Evolutionary conservation across 2,329 filamentous ascomycete genomes (phyloP), one percentile per base, ranked within the genome.

Genomic region (Corynespora cassiicola): DNA sequence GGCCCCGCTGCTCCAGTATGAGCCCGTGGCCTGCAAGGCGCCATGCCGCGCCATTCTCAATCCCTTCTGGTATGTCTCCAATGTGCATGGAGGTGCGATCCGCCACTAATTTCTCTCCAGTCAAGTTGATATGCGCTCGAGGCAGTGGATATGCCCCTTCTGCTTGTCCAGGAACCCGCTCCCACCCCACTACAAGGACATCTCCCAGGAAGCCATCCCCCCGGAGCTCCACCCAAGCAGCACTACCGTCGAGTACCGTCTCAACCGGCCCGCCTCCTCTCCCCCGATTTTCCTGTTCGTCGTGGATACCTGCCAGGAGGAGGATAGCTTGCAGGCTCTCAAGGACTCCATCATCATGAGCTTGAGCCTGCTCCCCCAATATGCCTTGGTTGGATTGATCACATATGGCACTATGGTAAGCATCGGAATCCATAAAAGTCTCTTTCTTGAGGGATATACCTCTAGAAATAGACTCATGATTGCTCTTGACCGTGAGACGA

Each of bases 21-120:
- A 97, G 73, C 94, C 94, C 12, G 90, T 99, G 26, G 91, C 88
- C 46, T 99, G 94, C 84, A 96, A 96, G 74, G 83, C 88, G 68
- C 94, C 94, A 47, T 99, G 94, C 72, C 87, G 91, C 70, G 92
- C 92, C 37, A 90, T 97, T 23, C 78, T 99, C 68, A 99, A 99
- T 69, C 94, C 94, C 28, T 97, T 91, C 78, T 96, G 92, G 90
- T 95, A 79, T 63, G 82, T 19, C 18, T 26, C 19, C 5, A 24
- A 27, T 24, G 17, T 15, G 23, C 34, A 9, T 14, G n/a, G 11
- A 5, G 14, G 11, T 18, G 11, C 10, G 16, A 16, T 32, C 18
- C 49, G 28, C 12, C 37, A 35, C 54, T 65, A 41, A 65, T 46
- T 12, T 7, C 16, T 9, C 10, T 26, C 3, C 35, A 90, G 87